Evolutionary conservation across 371 early-diverging fungal species (phyloP).

Genomic region (Mortierella sp.): DNA sequence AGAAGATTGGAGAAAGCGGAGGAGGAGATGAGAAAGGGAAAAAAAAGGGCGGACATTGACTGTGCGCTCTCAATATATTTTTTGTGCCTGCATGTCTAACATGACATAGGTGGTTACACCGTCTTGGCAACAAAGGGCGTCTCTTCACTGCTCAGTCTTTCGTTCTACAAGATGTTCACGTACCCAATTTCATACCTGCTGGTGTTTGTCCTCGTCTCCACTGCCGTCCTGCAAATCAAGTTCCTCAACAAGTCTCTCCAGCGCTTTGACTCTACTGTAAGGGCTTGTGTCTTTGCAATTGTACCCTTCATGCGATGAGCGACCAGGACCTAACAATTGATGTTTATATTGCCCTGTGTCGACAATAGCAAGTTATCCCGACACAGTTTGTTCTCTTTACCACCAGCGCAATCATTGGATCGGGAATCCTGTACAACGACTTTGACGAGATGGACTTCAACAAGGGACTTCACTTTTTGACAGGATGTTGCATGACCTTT

Average conservation of each 20-base stretch:
- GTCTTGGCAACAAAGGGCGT: slow-evolving; percentile 83
- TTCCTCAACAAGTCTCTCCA: slow-evolving; percentile 81
- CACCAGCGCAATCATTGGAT: slow-evolving; percentile 81
- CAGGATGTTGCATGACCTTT: slow-evolving; percentile 76
- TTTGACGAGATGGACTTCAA: slow-evolving; percentile 73
- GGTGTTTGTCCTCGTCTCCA: slow-evolving; percentile 70
- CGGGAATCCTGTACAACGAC: slow-evolving; percentile 79
- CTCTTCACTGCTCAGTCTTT: slow-evolving; percentile 75
- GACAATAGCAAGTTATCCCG: slow-evolving; percentile 76
- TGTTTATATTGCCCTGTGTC: not conserved
- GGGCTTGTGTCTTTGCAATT: not conserved
- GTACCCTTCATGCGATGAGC: not conserved
- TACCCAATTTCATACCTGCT: slow-evolving; percentile 77
- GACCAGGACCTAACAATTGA: not conserved
- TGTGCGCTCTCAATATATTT: slow-evolving; percentile 11
- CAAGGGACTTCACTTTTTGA: slow-evolving; percentile 64
- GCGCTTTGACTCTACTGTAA: slow-evolving; percentile 78
- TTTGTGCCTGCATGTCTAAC: not conserved
- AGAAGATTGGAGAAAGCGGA: not conserved
- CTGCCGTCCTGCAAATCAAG: slow-evolving; percentile 80
- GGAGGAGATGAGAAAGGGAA: not conserved
- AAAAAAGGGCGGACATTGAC: slow-evolving; percentile 8
- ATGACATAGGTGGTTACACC: slow-evolving; percentile 78
- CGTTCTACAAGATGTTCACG: slow-evolving; percentile 74
- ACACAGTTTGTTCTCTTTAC: slow-evolving; percentile 88